These are phyloP conservation scores for Nannizziopsis barbatae DNA, from an alignment of 2,329 filamentous ascomycete genomes.

Conservation along the genomic window DNA sequence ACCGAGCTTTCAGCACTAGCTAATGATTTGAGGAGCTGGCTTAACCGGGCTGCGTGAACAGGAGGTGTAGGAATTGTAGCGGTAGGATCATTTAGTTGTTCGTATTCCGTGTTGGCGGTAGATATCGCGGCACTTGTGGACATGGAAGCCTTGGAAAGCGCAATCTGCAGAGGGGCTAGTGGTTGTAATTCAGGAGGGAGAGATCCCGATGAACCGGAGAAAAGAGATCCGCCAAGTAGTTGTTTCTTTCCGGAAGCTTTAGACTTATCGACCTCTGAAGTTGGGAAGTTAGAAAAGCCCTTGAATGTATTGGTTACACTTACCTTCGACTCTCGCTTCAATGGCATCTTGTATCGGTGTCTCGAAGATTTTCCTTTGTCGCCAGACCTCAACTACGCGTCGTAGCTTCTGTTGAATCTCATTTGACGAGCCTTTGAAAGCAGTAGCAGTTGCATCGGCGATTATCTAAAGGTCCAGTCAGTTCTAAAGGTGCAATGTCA, in stretches of 20 bases:
- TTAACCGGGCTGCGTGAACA: constrained; percentile 81
- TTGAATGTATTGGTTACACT: background rate
- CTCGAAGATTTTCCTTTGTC: constrained; percentile 75
- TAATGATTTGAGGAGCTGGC: constrained; percentile 77
- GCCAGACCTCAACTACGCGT: constrained; percentile 90
- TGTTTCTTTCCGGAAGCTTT: constrained; percentile 44
- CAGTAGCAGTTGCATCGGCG: constrained; percentile 76
- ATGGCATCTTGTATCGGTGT: constrained; percentile 65
- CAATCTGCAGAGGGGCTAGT: constrained; percentile 62
- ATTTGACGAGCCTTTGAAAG: constrained; percentile 76
- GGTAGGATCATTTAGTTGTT: constrained; percentile 65
- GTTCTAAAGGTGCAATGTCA: constrained; percentile 2
- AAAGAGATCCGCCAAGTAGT: constrained; percentile 57
- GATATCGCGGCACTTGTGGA: constrained; percentile 56
- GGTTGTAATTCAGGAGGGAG: constrained; percentile 67
- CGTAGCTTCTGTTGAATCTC: constrained; percentile 82
- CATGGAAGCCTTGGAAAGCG: constrained; percentile 59
- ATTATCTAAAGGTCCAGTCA: constrained; percentile 48
- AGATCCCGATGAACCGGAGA: constrained; percentile 46
- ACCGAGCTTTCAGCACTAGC: constrained; percentile 82
- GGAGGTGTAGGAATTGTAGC: constrained; percentile 64
- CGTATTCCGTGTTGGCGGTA: constrained; percentile 68
- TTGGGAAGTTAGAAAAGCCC: background rate
- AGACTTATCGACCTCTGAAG: constrained; percentile 45
- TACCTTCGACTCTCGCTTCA: constrained; percentile 69